A percentile compares a stretch with the other conserved stretches of the same genome.
These are phyloP conservation scores for Liquidambar formosana DNA, from an alignment of 164 flowering plant species.

Conservation along the genomic window DNA sequence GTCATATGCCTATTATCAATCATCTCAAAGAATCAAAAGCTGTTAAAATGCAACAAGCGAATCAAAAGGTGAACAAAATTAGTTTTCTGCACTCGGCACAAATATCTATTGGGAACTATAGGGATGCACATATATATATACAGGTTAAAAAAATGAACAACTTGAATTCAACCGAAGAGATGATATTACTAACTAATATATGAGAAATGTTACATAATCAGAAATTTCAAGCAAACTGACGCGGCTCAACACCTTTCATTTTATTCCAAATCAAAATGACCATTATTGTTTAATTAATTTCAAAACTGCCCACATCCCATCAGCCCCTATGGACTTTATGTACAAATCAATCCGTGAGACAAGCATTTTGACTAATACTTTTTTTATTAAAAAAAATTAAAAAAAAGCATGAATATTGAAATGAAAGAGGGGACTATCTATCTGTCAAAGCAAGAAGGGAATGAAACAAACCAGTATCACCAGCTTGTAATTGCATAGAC, in stretches of 20 bases:
- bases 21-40: too few species aligned
- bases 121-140: neutral
- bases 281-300: too few species aligned
- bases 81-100: neutral
- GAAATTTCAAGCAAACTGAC: neutral
- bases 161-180: too few species aligned
- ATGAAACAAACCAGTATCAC: constrained; percentile 76
- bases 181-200: too few species aligned
- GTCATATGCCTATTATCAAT: too few species aligned
- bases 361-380: too few species aligned
- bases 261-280: neutral
- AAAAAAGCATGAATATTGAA: neutral
- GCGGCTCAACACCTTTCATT: neutral
- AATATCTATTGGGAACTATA: neutral
- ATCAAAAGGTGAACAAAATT: neutral
- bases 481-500: constrained; percentile 93
- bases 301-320: too few species aligned
- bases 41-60: neutral
- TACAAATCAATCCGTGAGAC: too few species aligned
- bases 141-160: too few species aligned
- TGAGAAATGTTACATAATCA: neutral
- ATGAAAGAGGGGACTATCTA: neutral
- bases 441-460: neutral
- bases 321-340: too few species aligned
- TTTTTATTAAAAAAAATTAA: too few species aligned